phyloP scores from a whole-genome alignment of 495 filamentous ascomycete genomes.

The Penicillium pancosmium region DNA sequence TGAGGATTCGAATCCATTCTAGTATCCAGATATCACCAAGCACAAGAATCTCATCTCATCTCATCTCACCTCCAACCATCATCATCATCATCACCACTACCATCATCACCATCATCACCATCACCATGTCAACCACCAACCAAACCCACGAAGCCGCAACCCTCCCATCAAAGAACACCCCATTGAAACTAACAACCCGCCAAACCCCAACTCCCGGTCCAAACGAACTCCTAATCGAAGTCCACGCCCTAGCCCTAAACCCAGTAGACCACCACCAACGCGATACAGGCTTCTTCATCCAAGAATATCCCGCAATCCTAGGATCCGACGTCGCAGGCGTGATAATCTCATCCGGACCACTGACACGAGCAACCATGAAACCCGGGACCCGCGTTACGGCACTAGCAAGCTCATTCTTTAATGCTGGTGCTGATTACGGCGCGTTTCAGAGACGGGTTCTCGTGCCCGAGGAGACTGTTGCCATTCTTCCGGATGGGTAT shows the following conservation, averaged over 20 bases:
- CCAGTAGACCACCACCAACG: slow-evolving; percentile 42
- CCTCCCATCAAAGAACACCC: slow-evolving; percentile 14
- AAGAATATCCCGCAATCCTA: slow-evolving; percentile 40
- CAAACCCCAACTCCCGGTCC: slow-evolving; percentile 20
- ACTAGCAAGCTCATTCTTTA: slow-evolving; percentile 36
- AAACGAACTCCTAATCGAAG: slow-evolving; percentile 43
- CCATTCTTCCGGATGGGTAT: slow-evolving; percentile 12
- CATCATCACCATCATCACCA: slow-evolving; percentile 7
- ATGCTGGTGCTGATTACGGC: slow-evolving; percentile 36
- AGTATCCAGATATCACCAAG: background rate
- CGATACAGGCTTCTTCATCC: slow-evolving; percentile 32
- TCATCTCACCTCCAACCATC: background rate
- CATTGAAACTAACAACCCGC: slow-evolving; percentile 13
- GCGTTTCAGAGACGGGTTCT: slow-evolving; percentile 41
- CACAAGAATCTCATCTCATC: background rate
- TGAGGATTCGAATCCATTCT: too few species aligned
- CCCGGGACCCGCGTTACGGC: slow-evolving; percentile 35
- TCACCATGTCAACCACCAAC: slow-evolving; percentile 1
- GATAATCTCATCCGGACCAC: slow-evolving; percentile 35
- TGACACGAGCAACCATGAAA: slow-evolving; percentile 19
- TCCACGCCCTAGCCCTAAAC: slow-evolving; percentile 52
- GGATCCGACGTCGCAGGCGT: slow-evolving; percentile 46
- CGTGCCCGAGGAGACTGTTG: slow-evolving; percentile 15
- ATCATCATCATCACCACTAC: slow-evolving; percentile 7
- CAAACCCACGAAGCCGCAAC: slow-evolving; percentile 18